phyloP scores from a whole-genome alignment of 371 early-diverging fungal genomes.

The Chytridium lagenaria region DNA sequence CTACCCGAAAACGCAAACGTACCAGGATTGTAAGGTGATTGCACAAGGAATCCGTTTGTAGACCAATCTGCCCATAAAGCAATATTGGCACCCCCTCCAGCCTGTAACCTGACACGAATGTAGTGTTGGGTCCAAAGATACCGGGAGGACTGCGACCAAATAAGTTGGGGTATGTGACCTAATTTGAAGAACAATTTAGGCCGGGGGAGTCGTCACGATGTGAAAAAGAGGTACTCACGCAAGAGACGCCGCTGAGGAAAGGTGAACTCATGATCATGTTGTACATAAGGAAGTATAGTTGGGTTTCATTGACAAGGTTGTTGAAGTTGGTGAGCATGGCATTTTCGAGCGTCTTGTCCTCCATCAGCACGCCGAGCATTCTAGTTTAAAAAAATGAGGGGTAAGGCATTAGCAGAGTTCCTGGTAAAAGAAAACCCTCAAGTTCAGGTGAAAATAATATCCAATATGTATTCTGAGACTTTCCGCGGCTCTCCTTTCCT shows the following conservation, averaged over 20 bases:
- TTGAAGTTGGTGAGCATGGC: constrained; percentile 21
- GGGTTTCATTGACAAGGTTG: constrained; percentile 10
- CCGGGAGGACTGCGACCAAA: constrained; percentile 13
- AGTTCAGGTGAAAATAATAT: no score
- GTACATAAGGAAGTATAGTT: constrained; percentile 9
- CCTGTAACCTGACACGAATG: constrained; percentile 6
- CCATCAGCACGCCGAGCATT: constrained; percentile 3
- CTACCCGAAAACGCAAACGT: neutral
- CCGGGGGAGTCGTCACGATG: neutral
- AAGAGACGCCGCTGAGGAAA: constrained; percentile 16
- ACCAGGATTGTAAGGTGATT: constrained; percentile 8
- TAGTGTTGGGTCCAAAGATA: constrained; percentile 4
- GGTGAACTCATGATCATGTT: constrained; percentile 2
- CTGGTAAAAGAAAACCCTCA: no score
- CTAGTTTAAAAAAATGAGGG: neutral
- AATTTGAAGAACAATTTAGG: neutral
- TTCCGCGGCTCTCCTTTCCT: no score
- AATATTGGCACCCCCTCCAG: neutral
- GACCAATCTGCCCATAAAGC: constrained; percentile 11
- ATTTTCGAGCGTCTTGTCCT: constrained; percentile 10
- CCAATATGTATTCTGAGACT: neutral
- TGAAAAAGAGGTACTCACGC: no score
- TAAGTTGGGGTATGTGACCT: constrained; percentile 17
- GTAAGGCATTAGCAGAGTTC: no score
- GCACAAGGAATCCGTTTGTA: neutral